These are phyloP conservation scores for Asterophora parasitica DNA, from an alignment of 768 basidiomycete genomes.

Conservation along the genomic window DNA sequence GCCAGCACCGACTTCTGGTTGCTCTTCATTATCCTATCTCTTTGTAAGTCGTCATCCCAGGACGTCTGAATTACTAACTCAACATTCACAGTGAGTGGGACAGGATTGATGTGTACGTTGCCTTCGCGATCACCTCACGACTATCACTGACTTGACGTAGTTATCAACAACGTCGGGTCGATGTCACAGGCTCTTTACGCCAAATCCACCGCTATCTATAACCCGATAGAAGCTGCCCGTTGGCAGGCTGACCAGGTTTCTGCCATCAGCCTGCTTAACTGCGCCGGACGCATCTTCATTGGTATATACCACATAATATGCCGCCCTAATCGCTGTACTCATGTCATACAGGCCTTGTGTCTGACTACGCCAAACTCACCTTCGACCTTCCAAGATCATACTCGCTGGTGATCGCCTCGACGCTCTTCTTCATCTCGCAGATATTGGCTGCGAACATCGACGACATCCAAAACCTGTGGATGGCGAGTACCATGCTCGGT, in stretches of 20 bases:
- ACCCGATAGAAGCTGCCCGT: conserved; percentile 59
- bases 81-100: conserved; percentile 52
- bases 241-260: conserved; percentile 89
- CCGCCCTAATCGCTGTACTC: background rate
- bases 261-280: conserved; percentile 77
- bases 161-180: conserved; percentile 78
- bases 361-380: conserved; percentile 58
- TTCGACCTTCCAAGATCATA: conserved; percentile 61
- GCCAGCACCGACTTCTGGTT: conserved; percentile 23
- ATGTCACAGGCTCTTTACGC: conserved; percentile 68
- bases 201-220: conserved; percentile 54
- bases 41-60: conserved; percentile 44
- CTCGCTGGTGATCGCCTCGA: conserved; percentile 62
- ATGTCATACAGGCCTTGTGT: conserved; percentile 47
- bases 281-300: conserved; percentile 68
- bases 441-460: conserved; percentile 49
- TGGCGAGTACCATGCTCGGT: conserved; percentile 47
- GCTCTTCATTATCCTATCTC: conserved; percentile 43
- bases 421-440: conserved; percentile 71
- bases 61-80: background rate
- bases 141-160: conserved; percentile 26
- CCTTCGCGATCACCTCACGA: background rate
- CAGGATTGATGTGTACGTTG: conserved; percentile 67
- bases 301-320: conserved; percentile 35
- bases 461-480: conserved; percentile 64